Conservation (phyloP, 495 filamentous ascomycete species). For the Baudoinia panamericana region DNA sequence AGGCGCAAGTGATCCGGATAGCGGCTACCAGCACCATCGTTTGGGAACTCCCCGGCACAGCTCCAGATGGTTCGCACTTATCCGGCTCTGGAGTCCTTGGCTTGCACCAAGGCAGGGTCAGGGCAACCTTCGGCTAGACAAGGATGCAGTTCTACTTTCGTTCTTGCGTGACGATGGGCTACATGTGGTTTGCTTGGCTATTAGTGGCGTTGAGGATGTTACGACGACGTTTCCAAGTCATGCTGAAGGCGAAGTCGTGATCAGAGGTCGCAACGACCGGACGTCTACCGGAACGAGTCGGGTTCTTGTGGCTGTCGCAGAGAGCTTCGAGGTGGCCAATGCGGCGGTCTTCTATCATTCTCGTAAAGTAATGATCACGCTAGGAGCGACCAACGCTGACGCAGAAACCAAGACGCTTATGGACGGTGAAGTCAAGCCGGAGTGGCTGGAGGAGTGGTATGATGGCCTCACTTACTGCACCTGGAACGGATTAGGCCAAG, state of each 20-base stretch:
- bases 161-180: slow-evolving; percentile 64
- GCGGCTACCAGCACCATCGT: slow-evolving; percentile 40
- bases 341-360: slow-evolving; percentile 79
- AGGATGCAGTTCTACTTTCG: slow-evolving; percentile 68
- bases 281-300: slow-evolving; percentile 38
- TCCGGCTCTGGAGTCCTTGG: slow-evolving; percentile 74
- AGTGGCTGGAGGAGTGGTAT: slow-evolving; percentile 80
- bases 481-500: slow-evolving; percentile 83
- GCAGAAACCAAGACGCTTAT: slow-evolving; percentile 26
- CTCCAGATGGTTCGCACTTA: slow-evolving; percentile 60
- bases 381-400: slow-evolving; percentile 25
- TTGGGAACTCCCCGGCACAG: slow-evolving; percentile 51
- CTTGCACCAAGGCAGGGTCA: slow-evolving; percentile 76
- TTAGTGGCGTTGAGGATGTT: slow-evolving; percentile 64
- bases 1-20: slow-evolving; percentile 40
- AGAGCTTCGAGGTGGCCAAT: slow-evolving; percentile 62
- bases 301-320: slow-evolving; percentile 58
- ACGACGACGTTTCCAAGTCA: slow-evolving; percentile 58
- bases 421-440: slow-evolving; percentile 39
- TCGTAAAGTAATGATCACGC: slow-evolving; percentile 46
- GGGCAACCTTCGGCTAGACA: slow-evolving; percentile 47
- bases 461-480: slow-evolving; percentile 78
- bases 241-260: slow-evolving; percentile 47
- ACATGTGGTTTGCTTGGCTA: slow-evolving; percentile 67
- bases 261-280: slow-evolving; percentile 64